phyloP scores from a whole-genome alignment of 129 eudicot genomes.

The Flaveria linearis region DNA sequence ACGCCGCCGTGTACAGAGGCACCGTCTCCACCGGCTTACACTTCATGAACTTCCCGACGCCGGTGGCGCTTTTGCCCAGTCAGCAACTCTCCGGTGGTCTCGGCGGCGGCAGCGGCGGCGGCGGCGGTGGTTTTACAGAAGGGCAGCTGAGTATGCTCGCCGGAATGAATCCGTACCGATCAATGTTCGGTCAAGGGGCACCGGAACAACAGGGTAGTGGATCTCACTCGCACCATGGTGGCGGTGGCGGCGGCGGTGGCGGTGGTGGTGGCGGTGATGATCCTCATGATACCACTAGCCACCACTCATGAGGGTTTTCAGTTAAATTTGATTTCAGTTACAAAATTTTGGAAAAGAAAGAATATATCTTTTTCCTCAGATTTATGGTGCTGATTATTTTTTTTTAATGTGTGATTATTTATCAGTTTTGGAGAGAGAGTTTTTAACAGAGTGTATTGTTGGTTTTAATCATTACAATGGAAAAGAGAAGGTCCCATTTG shows the following conservation, averaged over 20 bases:
- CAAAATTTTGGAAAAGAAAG: conserved; percentile 31
- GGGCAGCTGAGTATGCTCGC: conserved; percentile 69
- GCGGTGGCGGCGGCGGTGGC: conserved; percentile 50
- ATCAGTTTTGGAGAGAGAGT: conserved; percentile 48
- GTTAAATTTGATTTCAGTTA: conserved; percentile 53
- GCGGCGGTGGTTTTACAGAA: conserved; percentile 54
- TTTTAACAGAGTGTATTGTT: conserved; percentile 43
- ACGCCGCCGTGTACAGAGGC: conserved; percentile 72
- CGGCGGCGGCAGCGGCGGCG: conserved; percentile 30
- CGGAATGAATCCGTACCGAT: conserved; percentile 60
- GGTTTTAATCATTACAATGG: conserved; percentile 33
- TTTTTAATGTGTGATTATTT: conserved; percentile 46
- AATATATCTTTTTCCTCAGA: conserved; percentile 26
- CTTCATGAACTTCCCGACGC: conserved; percentile 89
- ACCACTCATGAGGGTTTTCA: conserved; percentile 44
- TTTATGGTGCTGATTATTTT: conserved; percentile 25
- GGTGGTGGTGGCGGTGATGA: conserved; percentile 61
- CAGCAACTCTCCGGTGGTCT: conserved; percentile 48
- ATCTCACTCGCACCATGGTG: conserved; percentile 54
- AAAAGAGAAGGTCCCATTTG: conserved; percentile 28
- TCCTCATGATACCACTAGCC: conserved; percentile 65
- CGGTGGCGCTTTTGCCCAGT: conserved; percentile 68
- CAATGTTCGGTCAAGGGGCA: conserved; percentile 45
- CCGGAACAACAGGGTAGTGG: conserved; percentile 80
- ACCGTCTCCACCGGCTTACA: conserved; percentile 76